Conservation (phyloP, 1,284 basidiomycete species). For the Heterobasidion occidentale region DNA sequence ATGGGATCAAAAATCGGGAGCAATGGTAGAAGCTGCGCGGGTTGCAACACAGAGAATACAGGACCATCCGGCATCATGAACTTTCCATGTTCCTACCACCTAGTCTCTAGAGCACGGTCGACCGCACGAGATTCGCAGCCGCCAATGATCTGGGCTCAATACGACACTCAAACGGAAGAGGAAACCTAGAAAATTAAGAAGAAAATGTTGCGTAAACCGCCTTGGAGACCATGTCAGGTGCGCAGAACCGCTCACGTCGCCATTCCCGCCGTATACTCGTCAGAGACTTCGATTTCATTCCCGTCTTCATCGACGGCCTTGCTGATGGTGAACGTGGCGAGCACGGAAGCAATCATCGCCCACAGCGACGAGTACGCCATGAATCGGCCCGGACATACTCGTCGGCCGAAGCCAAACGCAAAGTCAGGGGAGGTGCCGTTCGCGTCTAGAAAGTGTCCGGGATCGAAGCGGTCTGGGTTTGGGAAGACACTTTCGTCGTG, state of each 20-base stretch:
- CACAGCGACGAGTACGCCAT: slow-evolving; percentile 28
- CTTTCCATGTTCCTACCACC: neutral
- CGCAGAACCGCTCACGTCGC: slow-evolving; percentile 5
- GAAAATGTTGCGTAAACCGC: no score
- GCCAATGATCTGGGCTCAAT: slow-evolving; percentile 5
- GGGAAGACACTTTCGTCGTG: slow-evolving; percentile 6
- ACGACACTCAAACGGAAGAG: slow-evolving; percentile 6
- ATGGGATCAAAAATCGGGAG: no score
- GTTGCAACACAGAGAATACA: no score
- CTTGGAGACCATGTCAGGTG: neutral
- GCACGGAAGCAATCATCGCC: slow-evolving; percentile 26
- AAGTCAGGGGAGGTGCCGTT: slow-evolving; percentile 14
- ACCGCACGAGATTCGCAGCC: slow-evolving; percentile 2
- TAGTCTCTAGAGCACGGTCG: neutral
- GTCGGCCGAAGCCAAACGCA: slow-evolving; percentile 24
- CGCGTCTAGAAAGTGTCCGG: slow-evolving; percentile 12
- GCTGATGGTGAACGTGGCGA: slow-evolving; percentile 23
- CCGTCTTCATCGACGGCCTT: slow-evolving; percentile 1
- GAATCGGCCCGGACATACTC: slow-evolving; percentile 28
- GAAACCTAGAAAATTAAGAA: neutral
- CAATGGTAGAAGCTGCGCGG: no score
- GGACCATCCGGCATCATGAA: no score
- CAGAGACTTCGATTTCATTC: slow-evolving; percentile 1
- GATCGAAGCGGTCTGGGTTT: slow-evolving; percentile 8
- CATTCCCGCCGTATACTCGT: slow-evolving; percentile 7